Percentiles rank a stretch among this genome's conserved stretches.
These are phyloP conservation scores for Grosmannia serpens DNA, from an alignment of 2,329 filamentous ascomycete genomes.

Conservation along the genomic window DNA sequence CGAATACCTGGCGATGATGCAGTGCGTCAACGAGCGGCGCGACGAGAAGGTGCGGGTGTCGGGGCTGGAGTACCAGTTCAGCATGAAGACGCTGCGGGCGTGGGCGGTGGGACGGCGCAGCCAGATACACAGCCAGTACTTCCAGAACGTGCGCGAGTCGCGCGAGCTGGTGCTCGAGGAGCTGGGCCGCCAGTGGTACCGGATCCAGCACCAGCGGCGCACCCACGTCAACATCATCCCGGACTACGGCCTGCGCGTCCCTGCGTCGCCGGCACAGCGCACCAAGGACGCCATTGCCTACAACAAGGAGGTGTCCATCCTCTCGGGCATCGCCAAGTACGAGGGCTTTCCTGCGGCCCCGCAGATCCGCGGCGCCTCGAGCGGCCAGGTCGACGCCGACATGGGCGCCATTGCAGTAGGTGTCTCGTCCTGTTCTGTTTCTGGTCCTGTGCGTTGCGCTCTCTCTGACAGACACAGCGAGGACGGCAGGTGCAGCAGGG, in stretches of 20 bases:
- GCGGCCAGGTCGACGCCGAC: slow-evolving; percentile 72
- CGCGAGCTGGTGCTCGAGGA: slow-evolving; percentile 70
- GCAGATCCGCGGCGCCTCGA: slow-evolving; percentile 60
- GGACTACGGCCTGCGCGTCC: slow-evolving; percentile 73
- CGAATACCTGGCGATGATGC: slow-evolving; percentile 82
- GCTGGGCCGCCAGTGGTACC: slow-evolving; percentile 82
- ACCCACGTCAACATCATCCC: slow-evolving; percentile 62
- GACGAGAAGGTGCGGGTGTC: slow-evolving; percentile 71
- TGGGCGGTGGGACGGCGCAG: slow-evolving; percentile 71
- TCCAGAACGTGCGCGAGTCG: slow-evolving; percentile 72
- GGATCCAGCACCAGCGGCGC: slow-evolving; percentile 73
- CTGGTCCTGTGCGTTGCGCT: not conserved
- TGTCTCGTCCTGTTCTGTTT: not conserved
- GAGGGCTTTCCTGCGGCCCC: slow-evolving; percentile 95
- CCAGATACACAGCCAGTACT: slow-evolving; percentile 82
- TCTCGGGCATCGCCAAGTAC: slow-evolving; percentile 87
- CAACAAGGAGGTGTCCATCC: slow-evolving; percentile 85
- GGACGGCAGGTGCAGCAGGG: no score
- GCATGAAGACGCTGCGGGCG: slow-evolving; percentile 59
- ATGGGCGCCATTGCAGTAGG: slow-evolving; percentile 75
- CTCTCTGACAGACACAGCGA: not conserved
- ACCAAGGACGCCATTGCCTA: slow-evolving; percentile 80
- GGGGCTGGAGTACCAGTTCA: slow-evolving; percentile 60
- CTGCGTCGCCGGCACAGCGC: slow-evolving; percentile 63
- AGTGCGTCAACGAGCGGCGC: slow-evolving; percentile 71